A percentile compares a stretch with the other conserved stretches of the same genome.
Evolutionary conservation across 768 basidiomycete genomes (phyloP).

Genomic region (Hemileccinum impolitum): DNA sequence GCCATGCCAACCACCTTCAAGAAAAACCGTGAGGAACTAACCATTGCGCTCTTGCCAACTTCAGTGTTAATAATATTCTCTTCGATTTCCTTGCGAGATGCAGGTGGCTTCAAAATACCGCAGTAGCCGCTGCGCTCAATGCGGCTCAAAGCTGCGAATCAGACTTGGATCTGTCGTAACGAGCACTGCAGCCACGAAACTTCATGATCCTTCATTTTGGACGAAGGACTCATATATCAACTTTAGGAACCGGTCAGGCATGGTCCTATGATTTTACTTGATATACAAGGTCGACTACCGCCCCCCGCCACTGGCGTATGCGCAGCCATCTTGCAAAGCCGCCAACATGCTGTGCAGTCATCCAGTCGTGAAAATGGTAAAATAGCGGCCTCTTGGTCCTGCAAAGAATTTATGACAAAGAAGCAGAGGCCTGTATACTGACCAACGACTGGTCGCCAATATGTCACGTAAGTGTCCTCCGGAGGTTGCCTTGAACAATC

Average conservation of each 20-base stretch:
- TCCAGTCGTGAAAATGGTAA: background rate
- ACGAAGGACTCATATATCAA: background rate
- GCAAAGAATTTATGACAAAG: background rate
- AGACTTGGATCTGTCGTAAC: background rate
- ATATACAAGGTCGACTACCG: background rate
- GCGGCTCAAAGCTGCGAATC: constrained; percentile 1
- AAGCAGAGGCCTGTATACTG: background rate
- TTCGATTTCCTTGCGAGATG: background rate
- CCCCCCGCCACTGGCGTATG: constrained; percentile 3
- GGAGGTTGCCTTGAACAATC: constrained; percentile 6
- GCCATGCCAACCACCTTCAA: background rate
- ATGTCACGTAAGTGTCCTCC: constrained; percentile 2
- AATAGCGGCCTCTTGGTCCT: background rate
- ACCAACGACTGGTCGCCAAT: background rate
- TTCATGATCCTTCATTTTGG: background rate
- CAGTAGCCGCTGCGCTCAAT: constrained; percentile 5
- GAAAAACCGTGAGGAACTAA: background rate
- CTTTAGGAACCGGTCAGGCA: background rate
- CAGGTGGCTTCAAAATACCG: background rate
- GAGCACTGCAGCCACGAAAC: background rate
- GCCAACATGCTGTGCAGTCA: constrained; percentile 10
- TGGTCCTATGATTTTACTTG: background rate
- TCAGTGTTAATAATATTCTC: background rate
- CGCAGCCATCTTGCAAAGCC: background rate
- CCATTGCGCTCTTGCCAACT: background rate